A percentile compares a stretch with the other conserved stretches of the same genome.
Conservation (phyloP, 1,139 yeast genomes). For the Geotrichum reessii region DNA sequence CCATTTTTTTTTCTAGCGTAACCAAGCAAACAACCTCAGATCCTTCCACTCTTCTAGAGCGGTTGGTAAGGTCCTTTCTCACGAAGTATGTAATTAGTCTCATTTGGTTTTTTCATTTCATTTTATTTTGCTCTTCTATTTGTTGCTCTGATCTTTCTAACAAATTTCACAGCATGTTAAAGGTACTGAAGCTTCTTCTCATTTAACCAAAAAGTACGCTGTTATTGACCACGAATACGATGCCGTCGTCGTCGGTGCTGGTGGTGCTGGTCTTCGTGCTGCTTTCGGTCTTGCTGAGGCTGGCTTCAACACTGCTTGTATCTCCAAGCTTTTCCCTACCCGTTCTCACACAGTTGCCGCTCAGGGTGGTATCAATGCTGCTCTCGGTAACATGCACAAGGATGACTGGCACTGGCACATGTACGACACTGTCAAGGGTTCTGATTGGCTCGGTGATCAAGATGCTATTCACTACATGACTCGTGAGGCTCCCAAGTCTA, state of each 20-base stretch:
- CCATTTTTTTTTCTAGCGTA: conserved; percentile 6
- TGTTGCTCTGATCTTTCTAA: not conserved
- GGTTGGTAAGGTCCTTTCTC: conserved; percentile 28
- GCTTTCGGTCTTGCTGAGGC: conserved; percentile 97
- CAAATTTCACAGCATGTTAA: conserved; percentile 25
- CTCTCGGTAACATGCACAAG: conserved; percentile 90
- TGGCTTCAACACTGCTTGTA: conserved; percentile 96
- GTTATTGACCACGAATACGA: conserved; percentile 94
- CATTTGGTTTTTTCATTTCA: too few species aligned
- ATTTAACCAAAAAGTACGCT: conserved; percentile 63
- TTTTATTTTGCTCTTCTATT: not conserved
- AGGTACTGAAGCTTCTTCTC: conserved; percentile 39
- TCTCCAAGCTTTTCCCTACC: conserved; percentile 94
- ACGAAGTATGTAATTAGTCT: conserved; percentile 25
- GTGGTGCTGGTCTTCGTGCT: conserved; percentile 98
- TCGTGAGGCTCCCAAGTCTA: conserved; percentile 92
- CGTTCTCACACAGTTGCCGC: conserved; percentile 99
- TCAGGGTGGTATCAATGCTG: conserved; percentile 99
- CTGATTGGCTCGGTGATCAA: conserved; percentile 99
- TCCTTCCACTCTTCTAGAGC: conserved; percentile 29
- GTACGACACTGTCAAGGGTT: conserved; percentile 98
- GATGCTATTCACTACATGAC: conserved; percentile 99
- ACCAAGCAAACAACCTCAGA: conserved; percentile 16
- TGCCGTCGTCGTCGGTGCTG: conserved; percentile 97
- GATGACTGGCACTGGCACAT: conserved; percentile 99